Conservation (phyloP, 2,329 filamentous ascomycete species). For the Sporothrix humicola region DNA sequence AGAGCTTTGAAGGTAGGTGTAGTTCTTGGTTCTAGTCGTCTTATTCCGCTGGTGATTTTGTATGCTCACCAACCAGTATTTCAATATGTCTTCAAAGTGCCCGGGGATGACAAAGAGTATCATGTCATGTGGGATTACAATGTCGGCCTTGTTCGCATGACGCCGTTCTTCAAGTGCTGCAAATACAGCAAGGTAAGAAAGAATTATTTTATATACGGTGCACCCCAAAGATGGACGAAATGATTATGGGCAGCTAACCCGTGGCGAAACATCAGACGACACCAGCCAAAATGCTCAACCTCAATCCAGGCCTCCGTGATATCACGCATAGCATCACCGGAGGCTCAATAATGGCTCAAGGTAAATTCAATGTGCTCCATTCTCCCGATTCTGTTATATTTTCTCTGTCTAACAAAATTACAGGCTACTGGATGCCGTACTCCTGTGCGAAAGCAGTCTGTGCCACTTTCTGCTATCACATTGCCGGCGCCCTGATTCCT, state of each 20-base stretch:
- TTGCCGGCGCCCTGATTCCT: constrained; percentile 84
- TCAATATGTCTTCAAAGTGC: constrained; percentile 79
- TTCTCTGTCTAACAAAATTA: not conserved
- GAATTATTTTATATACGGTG: not conserved
- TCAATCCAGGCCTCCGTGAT: constrained; percentile 82
- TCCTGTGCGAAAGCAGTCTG: constrained; percentile 84
- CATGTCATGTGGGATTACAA: constrained; percentile 98
- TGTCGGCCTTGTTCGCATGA: constrained; percentile 89
- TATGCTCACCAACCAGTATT: constrained; percentile 62
- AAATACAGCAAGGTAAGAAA: constrained; percentile 81
- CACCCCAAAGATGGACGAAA: not conserved
- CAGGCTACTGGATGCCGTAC: constrained; percentile 97
- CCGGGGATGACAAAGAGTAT: constrained; percentile 67
- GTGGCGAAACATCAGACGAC: constrained; percentile 66
- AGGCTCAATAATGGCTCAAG: constrained; percentile 87
- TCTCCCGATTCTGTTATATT: too few species aligned
- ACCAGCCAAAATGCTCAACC: constrained; percentile 79
- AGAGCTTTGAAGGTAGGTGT: constrained; percentile 80
- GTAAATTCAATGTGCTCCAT: constrained; percentile 50
- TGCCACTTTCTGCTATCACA: constrained; percentile 84
- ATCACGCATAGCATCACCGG: constrained; percentile 95
- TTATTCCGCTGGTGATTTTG: not conserved
- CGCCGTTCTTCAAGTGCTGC: constrained; percentile 90
- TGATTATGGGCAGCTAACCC: not conserved
- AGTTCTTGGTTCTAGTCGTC: not conserved